Conservation (phyloP, 2,329 filamentous ascomycete species). For the Sporothrix humicola region DNA sequence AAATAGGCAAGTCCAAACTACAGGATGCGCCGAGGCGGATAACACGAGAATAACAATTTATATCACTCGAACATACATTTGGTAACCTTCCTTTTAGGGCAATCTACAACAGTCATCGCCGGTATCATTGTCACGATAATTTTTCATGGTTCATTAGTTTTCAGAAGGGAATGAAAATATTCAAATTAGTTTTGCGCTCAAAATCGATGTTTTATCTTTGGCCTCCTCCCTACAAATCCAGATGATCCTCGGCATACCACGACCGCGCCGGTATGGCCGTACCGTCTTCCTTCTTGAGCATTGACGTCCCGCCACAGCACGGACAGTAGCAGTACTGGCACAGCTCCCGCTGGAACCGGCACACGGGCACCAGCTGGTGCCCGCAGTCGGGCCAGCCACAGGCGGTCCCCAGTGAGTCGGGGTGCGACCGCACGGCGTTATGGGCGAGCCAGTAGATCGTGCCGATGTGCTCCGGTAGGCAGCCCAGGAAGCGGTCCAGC, state of each 20-base stretch:
- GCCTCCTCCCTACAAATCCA: not conserved
- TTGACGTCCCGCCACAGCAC: conserved; percentile 32
- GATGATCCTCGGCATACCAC: not conserved
- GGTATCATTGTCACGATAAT: too few species aligned
- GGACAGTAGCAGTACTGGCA: conserved; percentile 4
- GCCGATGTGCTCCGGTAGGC: conserved; percentile 20
- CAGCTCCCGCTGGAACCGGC: not conserved
- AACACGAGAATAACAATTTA: not conserved
- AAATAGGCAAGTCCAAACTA: not conserved
- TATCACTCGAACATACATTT: too few species aligned
- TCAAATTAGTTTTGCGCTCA: too few species aligned
- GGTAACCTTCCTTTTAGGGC: too few species aligned
- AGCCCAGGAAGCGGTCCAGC: conserved; percentile 12
- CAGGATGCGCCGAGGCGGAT: not conserved
- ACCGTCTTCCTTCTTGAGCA: not conserved
- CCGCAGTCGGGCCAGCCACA: conserved; percentile 37
- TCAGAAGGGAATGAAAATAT: too few species aligned
- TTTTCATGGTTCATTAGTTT: too few species aligned
- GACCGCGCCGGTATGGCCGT: conserved; percentile 6
- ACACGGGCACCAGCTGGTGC: conserved; percentile 2
- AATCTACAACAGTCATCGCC: too few species aligned
- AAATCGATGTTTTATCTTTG: not conserved
- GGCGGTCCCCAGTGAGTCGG: not conserved
- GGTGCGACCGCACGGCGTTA: conserved; percentile 21
- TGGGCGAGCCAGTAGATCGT: conserved; percentile 21